Conservation (phyloP, 2,329 filamentous ascomycete species). For the Nemania sp. region DNA sequence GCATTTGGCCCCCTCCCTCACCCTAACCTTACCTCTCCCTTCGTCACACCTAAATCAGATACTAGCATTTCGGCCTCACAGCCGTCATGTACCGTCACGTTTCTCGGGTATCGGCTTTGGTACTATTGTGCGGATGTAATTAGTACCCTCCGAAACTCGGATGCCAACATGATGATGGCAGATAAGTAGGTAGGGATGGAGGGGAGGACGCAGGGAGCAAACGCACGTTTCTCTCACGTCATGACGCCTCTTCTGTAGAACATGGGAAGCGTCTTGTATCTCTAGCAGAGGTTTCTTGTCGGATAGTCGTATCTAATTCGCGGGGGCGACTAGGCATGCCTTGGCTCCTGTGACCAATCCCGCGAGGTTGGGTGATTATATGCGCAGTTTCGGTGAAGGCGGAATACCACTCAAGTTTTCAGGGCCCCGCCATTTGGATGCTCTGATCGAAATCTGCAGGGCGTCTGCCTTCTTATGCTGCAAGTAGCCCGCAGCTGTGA, state of each 20-base stretch:
- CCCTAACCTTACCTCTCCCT: not conserved
- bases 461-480: not conserved
- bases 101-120: not conserved
- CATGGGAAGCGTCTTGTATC: not conserved
- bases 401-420: not conserved
- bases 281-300: not conserved
- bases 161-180: not conserved
- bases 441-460: not conserved
- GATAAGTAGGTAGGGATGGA: too few species aligned
- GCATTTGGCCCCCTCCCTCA: constrained; percentile 5
- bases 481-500: not conserved
- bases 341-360: too few species aligned
- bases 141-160: not conserved
- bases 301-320: not conserved
- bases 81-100: not conserved
- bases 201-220: not conserved
- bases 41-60: not conserved
- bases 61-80: not conserved
- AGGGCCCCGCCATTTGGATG: not conserved
- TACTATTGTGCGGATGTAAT: not conserved
- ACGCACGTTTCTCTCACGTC: not conserved
- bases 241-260: not conserved
- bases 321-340: too few species aligned
- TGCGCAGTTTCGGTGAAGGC: too few species aligned
- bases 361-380: too few species aligned